Evolutionary conservation across 345 rosid species (phyloP), one percentile per base, ranked within the genome.

Genomic region (Leavenworthia alabamica): DNA sequence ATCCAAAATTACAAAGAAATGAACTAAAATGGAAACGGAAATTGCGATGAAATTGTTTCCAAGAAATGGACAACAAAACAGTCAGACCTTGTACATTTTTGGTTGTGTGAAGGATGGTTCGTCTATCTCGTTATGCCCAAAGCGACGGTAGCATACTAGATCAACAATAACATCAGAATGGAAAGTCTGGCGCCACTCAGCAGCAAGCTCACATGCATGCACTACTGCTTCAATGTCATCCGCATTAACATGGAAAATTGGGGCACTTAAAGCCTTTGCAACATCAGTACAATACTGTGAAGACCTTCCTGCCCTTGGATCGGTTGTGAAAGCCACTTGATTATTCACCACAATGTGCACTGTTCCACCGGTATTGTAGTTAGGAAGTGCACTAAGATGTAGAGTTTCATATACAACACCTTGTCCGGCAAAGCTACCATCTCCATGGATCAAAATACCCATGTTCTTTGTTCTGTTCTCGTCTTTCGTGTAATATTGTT

Each of bases 401-500:
- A 88, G 81, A 63, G 87, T 88, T 67, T 88, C 91, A 73, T 88
- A 88, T 0, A 88, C 91, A 9, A 88, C 95, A 51, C 95, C 95
- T 74, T 88, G 95, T 20, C 91, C 95, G 3, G 95, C 91, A 74
- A 88, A 88, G 72, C 91, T 88, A 36, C 95, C 95, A 80, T 88
- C 95, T 11, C 95, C 95, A 58, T 88, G 95, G 70, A 88, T 85
- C 81, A 88, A 75, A 43, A 88, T 19, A 19, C 76, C 89, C 89
- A 88, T 75, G 75, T 85, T 85, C 77, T 82, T 83, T 15, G 80
- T 83, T 69, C 91, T 80, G 36, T 83, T 74, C 33, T 19, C 45
- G 49, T 88, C 95, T 59, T 77, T 83, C 19, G 89, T 78, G 76
- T 78, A 85, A 65, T 88, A 88, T 43, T 88, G 95, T 56, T 88